Base-by-base conservation (phyloP, 2,329 filamentous ascomycete species). In the Paracoccidioides brasiliensis region DNA sequence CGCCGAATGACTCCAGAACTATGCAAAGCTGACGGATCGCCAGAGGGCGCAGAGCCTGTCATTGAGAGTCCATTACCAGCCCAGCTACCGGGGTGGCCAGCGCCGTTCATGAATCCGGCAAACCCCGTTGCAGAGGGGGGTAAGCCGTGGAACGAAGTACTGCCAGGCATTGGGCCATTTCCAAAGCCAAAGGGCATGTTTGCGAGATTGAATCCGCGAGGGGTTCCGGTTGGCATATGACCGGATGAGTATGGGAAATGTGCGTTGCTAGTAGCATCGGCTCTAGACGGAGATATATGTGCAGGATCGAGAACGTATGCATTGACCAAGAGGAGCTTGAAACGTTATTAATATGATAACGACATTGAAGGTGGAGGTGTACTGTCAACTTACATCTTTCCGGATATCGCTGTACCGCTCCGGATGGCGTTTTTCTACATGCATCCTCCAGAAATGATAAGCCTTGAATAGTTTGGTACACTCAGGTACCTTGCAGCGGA, bases 391-490 rank as follows among this genome's bases (percentile, higher is more conserved):
- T 77, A 95, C 90, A 75, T 96, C 91, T 67, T 85, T 83, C 69
- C 85, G 86, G 61, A 96, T 75, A 54, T 76, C 80, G 38, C 90
- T 85, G 46, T 87, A 79, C 87, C 90, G 98, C 54, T 97, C 91
- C 0, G 80, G 70, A 69, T 98, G 93, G 56, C 94, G 84, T 75
- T 98, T 98, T 72, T 97, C 91, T 14, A 97, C 85, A 65, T 98
- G 93, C 76, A 98, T 98, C 66, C 84, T 85, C 91, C 94, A 98
- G 69, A 98, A 98, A 64, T 91, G 83, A 45, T 95, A 86, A 57
- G 93, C 93, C 71, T 97, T 97, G 79, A 98, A 98, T 6, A 98
- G 76, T 72, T 98, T 98, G 9, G 86, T 86, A 72, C 93, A 98
- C 42, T 96, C 90, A 1, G 91, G 91, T 3, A 95, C 90, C 70